Base-by-base conservation (phyloP, 2,329 filamentous ascomycete genomes). In the Pezicula carpinea region DNA sequence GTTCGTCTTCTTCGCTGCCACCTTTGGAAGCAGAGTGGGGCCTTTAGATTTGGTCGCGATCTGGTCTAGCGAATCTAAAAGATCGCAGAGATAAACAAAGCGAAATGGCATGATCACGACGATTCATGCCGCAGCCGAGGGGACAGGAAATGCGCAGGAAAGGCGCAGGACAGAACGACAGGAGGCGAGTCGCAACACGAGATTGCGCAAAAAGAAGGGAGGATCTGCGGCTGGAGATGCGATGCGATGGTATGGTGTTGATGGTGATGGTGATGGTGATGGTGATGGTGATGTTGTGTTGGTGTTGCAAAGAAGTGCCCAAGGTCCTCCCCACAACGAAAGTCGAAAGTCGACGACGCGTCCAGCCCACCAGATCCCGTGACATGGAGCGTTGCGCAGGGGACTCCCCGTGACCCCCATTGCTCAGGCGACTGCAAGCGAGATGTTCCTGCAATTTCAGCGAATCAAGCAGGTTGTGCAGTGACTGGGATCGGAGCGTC, bases 1-100 rank as follows among this genome's bases (percentile, higher is more conserved):
- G 3, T 58, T 88, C 77, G 23, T 87, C 71, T 42, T 74, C 67
- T 56, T 85, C 77, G 65, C 63, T 2, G 53, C 50, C 15, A 59
- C 52, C 19, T 64, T 57, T 3, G 60, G 61, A 2, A 71, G 53
- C 0, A 69, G 52, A 14, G 69, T 13, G 72, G 63, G 56, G 69
- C 63, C 55, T 67, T 53, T 52, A 52, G 38, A 21, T 50, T 34
- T 6, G 56, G 63, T 48, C 56, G 61, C 63, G 58, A 49, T 76
- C 69, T 8, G 66, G 55, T 90, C 81, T 14, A 90, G 72, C 19
- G 74, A 68, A 51, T 90, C 81, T 36, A 96, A 73, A 4, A 96
- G 72, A 51, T 87, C 79, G 69, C 87, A 92, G 39, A 95, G 69
- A 50, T 77, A 72, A n/a, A 73, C 69, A 64, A 93, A 95, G 1